A percentile compares a stretch with the other conserved stretches of the same genome.
phyloP scores from a whole-genome alignment of 2,329 filamentous ascomycete species.

The Aspergillus pseudotamarii region DNA sequence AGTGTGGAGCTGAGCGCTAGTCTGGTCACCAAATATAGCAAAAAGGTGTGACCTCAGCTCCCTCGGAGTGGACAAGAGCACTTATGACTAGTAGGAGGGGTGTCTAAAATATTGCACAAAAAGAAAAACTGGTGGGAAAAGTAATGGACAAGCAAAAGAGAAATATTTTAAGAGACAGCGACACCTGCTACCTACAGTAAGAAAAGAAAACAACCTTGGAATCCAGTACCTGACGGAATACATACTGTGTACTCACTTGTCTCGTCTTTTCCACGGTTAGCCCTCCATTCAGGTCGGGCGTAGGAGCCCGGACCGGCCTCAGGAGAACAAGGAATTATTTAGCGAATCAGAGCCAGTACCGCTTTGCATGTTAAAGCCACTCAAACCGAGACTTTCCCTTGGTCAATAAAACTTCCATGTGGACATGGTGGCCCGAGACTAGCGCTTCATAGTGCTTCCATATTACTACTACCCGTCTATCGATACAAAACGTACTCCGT shows the following conservation, averaged over 20 bases:
- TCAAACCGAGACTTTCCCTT: conserved; percentile 4
- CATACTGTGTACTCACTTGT: too few relatives aligned
- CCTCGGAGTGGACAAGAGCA: background rate
- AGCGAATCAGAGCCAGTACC: conserved; percentile 7
- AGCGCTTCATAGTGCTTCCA: conserved; percentile 1
- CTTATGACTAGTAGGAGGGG: background rate
- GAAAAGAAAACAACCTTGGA: background rate
- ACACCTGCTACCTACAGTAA: background rate
- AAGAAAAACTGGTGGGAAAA: background rate
- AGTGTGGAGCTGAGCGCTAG: conserved; percentile 15
- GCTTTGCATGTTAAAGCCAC: conserved; percentile 3
- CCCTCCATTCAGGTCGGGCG: background rate
- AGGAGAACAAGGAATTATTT: background rate
- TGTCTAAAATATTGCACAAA: background rate
- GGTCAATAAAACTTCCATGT: conserved; percentile 3
- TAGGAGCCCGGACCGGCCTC: background rate
- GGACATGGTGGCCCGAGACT: background rate
- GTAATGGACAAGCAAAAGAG: background rate
- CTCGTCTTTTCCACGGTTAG: background rate
- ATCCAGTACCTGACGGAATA: too few relatives aligned
- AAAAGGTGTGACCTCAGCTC: conserved; percentile 3
- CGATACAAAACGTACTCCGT: background rate
- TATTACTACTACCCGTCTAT: background rate
- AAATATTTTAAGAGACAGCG: background rate
- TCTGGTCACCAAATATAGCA: conserved; percentile 5